phyloP scores from a whole-genome alignment of 2,329 filamentous ascomycete species.

The Trichoderma sp. region DNA sequence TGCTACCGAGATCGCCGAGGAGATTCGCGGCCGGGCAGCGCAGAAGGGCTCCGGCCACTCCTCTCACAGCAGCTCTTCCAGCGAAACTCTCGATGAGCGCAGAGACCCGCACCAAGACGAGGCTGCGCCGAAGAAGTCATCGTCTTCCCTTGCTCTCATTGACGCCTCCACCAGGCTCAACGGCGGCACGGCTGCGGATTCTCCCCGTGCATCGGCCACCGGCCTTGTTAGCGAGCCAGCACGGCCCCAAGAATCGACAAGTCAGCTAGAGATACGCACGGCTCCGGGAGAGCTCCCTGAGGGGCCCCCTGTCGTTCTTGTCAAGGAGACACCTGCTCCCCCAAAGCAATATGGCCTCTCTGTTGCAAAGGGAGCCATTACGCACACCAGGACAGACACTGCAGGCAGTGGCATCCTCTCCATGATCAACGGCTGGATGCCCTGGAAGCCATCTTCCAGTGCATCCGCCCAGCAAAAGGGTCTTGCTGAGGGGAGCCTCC shows the following conservation, averaged over 20 bases:
- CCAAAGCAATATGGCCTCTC: conserved; percentile 26
- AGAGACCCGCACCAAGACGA: conserved; percentile 24
- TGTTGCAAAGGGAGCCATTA: conserved; percentile 29
- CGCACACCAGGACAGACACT: conserved; percentile 25
- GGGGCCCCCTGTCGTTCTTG: conserved; percentile 19
- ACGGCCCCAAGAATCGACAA: conserved; percentile 54
- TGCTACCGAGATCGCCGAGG: conserved; percentile 53
- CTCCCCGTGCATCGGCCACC: conserved; percentile 36
- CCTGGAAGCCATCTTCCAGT: conserved; percentile 36
- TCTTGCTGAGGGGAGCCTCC: conserved; percentile 55
- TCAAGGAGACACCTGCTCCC: not conserved
- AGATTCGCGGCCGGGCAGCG: conserved; percentile 49
- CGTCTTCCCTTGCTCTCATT: conserved; percentile 38
- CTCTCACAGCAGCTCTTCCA: conserved; percentile 33
- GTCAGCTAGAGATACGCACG: conserved; percentile 46
- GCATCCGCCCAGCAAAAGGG: conserved; percentile 33
- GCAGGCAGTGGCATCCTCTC: conserved; percentile 35
- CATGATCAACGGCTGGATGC: conserved; percentile 45
- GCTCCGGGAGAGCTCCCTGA: conserved; percentile 29
- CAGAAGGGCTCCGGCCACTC: conserved; percentile 36
- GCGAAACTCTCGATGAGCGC: conserved; percentile 31
- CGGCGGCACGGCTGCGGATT: conserved; percentile 28
- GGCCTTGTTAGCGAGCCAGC: conserved; percentile 54
- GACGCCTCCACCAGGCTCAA: conserved; percentile 35
- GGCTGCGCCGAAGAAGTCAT: conserved; percentile 26